These are phyloP conservation scores for Prunus mira DNA, from an alignment of 306 rosid species.

Conservation along the genomic window DNA sequence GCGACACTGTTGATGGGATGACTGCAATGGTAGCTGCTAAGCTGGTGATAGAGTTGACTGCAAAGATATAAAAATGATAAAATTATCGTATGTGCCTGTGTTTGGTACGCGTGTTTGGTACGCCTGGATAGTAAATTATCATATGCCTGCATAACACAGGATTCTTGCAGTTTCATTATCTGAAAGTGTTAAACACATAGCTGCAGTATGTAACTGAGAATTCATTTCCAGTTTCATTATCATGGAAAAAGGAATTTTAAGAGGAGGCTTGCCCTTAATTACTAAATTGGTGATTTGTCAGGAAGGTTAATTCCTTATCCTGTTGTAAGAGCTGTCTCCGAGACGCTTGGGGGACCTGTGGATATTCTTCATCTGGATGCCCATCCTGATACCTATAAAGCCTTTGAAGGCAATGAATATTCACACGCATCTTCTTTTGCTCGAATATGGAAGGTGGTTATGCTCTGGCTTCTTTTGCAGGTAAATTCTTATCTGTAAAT, in stretches of 20 bases:
- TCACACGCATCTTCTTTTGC: slow-evolving; percentile 99
- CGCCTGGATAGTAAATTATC: not conserved
- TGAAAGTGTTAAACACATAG: not conserved
- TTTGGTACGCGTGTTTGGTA: not conserved
- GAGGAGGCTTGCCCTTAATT: too few relatives aligned
- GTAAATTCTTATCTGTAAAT: slow-evolving; percentile 34
- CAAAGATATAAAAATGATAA: slow-evolving; percentile 71
- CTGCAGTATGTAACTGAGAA: not conserved
- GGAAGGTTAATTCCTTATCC: too few relatives aligned
- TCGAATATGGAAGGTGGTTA: slow-evolving; percentile 89
- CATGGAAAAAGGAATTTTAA: too few relatives aligned
- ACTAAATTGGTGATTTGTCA: too few relatives aligned
- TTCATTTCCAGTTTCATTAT: not conserved
- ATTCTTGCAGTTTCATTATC: not conserved
- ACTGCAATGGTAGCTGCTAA: slow-evolving; percentile 99
- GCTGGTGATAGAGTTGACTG: slow-evolving; percentile 82
- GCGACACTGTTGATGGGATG: slow-evolving; percentile 93
- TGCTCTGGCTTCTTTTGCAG: slow-evolving; percentile 90
- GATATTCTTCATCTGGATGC: slow-evolving; percentile 86
- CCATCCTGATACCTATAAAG: too few relatives aligned
- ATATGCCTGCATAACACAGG: not conserved
- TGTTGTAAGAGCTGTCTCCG: slow-evolving; percentile 59
- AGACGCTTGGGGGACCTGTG: slow-evolving; percentile 91
- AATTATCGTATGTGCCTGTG: not conserved
- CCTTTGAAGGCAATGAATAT: slow-evolving; percentile 45